Evolutionary conservation across 371 early-diverging fungal species (phyloP), one percentile per base, ranked within the genome.

Genomic region (Mortierella sp.): DNA sequence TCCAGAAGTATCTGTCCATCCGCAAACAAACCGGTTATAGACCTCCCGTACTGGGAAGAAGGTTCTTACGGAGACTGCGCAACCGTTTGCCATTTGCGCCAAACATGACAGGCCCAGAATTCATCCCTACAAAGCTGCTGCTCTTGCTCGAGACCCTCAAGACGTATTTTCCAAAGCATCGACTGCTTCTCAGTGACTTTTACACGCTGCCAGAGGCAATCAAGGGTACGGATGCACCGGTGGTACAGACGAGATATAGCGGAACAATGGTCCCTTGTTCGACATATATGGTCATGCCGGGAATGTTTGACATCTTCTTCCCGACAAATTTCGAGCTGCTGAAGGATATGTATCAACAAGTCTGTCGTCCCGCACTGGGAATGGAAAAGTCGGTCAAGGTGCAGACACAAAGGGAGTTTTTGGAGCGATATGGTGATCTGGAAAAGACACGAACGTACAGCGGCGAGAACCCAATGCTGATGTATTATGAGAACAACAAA

Each of bases 241-340:
- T 97, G 6, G 97, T 97, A 1, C 98, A 99, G 80, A 98, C 96
- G 3, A 80, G 97, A 17, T 95, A 94, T 76, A 79, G 87, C 51
- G 91, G 93, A 0, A 86, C 86, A 9, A 99, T 96, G 96, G 93
- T 97, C 7, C 93, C 97, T 12, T 95, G 96, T 69, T 89, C 93
- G 11, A 95, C 97, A 1, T 97, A 95, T 65, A 89, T 96, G 82
- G 95, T 99, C 6, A 93, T 94, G 75, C 98, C 96, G 0, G 99
- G 99, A n/a, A 96, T 91, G 91, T 97, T 97, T 78, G 99, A 99
- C 78, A 97, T 97, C 31, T 96, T 99, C 73, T 99, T 97, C 80
- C 98, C 99, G 5, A 97, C 97, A 24, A 90, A 99, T 78, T 98
- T 97, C 84, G 94, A 93, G 70, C 79, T 95, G 26, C 64, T 96